A percentile compares a stretch with the other conserved stretches of the same genome.
Evolutionary conservation across 176 grass and related monocot species (phyloP).

Genomic region (Bothriochloa decipiens): DNA sequence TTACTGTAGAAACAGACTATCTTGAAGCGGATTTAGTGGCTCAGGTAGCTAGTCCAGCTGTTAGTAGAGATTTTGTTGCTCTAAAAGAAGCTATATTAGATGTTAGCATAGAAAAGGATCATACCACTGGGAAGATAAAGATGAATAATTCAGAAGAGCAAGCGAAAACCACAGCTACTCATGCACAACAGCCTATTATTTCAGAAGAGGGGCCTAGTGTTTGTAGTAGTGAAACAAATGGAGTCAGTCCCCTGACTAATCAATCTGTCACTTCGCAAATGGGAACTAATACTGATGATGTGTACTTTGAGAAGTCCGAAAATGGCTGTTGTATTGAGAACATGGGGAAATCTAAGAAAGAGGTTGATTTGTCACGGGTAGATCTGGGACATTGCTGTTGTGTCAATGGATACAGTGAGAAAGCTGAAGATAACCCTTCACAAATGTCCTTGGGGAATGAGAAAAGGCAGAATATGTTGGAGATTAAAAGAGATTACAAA

Average conservation of each 20-base stretch:
- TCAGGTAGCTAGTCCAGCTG: slow-evolving; percentile 23
- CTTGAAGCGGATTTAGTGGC: slow-evolving; percentile 48
- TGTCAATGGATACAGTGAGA: slow-evolving; percentile 37
- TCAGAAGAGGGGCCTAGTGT: slow-evolving; percentile 6
- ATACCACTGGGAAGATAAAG: slow-evolving; percentile 7
- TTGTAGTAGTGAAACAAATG: slow-evolving; percentile 38
- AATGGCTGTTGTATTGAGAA: slow-evolving; percentile 37
- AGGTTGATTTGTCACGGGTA: slow-evolving; percentile 8
- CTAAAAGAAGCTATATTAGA: slow-evolving; percentile 34
- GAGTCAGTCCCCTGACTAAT: slow-evolving; percentile 15
- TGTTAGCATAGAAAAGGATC: slow-evolving; percentile 26
- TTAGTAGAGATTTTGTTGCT: slow-evolving; percentile 11
- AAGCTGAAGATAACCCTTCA: slow-evolving; percentile 30
- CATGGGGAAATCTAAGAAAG: slow-evolving; percentile 32
- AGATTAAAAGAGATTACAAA: slow-evolving; percentile 46
- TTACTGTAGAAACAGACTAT: slow-evolving; percentile 69
- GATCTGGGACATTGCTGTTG: slow-evolving; percentile 50
- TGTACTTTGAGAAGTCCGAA: slow-evolving; percentile 42
- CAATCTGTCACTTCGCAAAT: slow-evolving; percentile 16
- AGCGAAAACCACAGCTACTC: slow-evolving; percentile 3
- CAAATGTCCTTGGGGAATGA: background rate
- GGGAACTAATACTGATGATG: slow-evolving; percentile 9
- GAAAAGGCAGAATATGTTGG: slow-evolving; percentile 22
- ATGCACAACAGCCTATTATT: background rate
- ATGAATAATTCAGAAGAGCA: slow-evolving; percentile 34